These are phyloP conservation scores for Aspergillus ruber DNA, from an alignment of 2,329 filamentous ascomycete genomes.

Conservation along the genomic window DNA sequence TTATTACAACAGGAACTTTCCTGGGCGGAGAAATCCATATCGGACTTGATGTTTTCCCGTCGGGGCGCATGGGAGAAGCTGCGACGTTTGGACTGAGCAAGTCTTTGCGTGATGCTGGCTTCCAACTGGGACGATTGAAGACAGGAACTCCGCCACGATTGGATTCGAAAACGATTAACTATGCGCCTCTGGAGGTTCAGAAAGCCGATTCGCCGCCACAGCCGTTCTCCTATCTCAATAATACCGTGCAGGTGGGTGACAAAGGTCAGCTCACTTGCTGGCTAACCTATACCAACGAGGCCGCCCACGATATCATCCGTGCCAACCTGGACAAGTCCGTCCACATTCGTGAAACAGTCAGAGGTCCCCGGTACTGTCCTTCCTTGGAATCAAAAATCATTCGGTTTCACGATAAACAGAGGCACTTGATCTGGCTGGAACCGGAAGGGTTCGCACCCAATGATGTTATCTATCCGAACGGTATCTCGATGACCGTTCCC, in stretches of 20 bases:
- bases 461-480: conserved; percentile 90
- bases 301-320: conserved; percentile 74
- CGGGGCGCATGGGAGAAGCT: conserved; percentile 87
- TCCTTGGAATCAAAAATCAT: conserved; percentile 93
- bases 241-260: conserved; percentile 60
- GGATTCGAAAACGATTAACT: conserved; percentile 76
- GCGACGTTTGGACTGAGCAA: conserved; percentile 90
- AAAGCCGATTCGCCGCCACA: conserved; percentile 75
- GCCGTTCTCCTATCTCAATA: conserved; percentile 88
- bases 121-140: conserved; percentile 83
- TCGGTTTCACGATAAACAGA: conserved; percentile 70
- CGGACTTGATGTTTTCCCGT: conserved; percentile 73
- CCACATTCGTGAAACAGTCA: conserved; percentile 91
- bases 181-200: conserved; percentile 63
- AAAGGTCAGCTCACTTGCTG: conserved; percentile 79
- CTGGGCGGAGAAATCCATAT: conserved; percentile 95
- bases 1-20: conserved; percentile 96
- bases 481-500: conserved; percentile 93
- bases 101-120: conserved; percentile 80
- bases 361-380: conserved; percentile 89
- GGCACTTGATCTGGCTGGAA: conserved; percentile 92
- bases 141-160: conserved; percentile 91
- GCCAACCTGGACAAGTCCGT: conserved; percentile 92
- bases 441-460: conserved; percentile 83
- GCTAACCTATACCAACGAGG: conserved; percentile 78